Conservation (phyloP, 2,329 filamentous ascomycete genomes). For the Bipolaris sorokiniana region DNA sequence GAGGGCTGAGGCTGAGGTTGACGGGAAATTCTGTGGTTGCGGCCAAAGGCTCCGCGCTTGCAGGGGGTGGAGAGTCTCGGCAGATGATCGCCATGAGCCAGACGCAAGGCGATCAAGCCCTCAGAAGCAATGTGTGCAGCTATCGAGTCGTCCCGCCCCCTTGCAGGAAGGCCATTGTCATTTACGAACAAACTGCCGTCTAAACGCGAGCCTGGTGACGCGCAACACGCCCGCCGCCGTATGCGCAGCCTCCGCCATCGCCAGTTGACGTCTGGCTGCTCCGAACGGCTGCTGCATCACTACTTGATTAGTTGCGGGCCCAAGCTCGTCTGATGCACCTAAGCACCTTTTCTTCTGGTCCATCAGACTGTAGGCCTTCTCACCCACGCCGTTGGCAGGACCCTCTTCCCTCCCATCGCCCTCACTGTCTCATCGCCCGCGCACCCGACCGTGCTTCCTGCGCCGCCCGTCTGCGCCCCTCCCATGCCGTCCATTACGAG, state of each 20-base stretch:
- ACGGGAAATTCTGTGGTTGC: slow-evolving; percentile 27
- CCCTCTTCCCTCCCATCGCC: slow-evolving; percentile 18
- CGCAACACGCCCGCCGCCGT: slow-evolving; percentile 4
- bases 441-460: slow-evolving; percentile 13
- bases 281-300: slow-evolving; percentile 27
- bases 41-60: slow-evolving; percentile 15
- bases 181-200: slow-evolving; percentile 1
- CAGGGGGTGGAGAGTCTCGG: slow-evolving; percentile 16
- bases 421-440: slow-evolving; percentile 21
- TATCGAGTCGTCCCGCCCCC: slow-evolving; percentile 13
- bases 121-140: slow-evolving; percentile 20
- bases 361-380: slow-evolving; percentile 10
- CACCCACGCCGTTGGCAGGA: slow-evolving; percentile 22
- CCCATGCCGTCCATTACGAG: slow-evolving; percentile 32
- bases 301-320: slow-evolving; percentile 31
- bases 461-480: slow-evolving; percentile 21
- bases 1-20: slow-evolving; percentile 12
- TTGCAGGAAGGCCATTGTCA: slow-evolving; percentile 1
- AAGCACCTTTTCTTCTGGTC: slow-evolving; percentile 34
- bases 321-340: slow-evolving; percentile 29
- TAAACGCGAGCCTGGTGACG: slow-evolving; percentile 5
- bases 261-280: not conserved
- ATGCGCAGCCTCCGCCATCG: not conserved
- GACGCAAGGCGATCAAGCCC: slow-evolving; percentile 18
- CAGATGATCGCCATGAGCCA: slow-evolving; percentile 19